Evolutionary conservation across 192 early-diverging fungal genomes (phyloP).

Genomic region (Podila minutissima): DNA sequence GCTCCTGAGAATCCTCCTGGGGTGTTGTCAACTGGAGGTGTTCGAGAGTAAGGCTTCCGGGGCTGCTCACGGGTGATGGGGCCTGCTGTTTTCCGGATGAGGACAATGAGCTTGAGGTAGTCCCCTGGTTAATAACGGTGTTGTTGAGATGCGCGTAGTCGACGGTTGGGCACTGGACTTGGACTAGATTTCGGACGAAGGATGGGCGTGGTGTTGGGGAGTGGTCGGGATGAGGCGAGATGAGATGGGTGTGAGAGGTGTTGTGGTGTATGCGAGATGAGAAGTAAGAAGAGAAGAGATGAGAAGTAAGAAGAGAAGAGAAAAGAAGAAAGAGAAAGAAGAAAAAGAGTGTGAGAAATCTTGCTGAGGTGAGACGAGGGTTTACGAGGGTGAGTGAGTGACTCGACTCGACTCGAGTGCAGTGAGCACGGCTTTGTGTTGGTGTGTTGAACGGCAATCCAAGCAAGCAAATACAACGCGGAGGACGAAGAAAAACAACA

Average conservation of each 20-base stretch:
- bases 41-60: conserved; percentile 12
- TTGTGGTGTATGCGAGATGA: not conserved
- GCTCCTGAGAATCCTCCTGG: conserved; percentile 10
- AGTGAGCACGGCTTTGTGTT: too few relatives aligned
- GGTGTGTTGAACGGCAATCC: too few relatives aligned
- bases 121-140: too few relatives aligned
- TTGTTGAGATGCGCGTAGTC: conserved; percentile 16
- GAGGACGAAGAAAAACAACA: not conserved
- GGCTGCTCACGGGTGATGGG: not conserved
- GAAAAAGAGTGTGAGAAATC: not conserved
- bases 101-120: too few relatives aligned
- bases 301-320: too few relatives aligned
- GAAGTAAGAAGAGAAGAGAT: not conserved
- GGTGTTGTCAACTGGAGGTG: conserved; percentile 16
- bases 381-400: too few relatives aligned
- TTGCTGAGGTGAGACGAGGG: too few relatives aligned
- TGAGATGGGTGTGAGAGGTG: not conserved
- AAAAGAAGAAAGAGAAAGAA: not conserved
- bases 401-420: too few relatives aligned
- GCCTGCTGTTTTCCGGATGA: not conserved
- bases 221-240: not conserved
- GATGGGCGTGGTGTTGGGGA: too few relatives aligned
- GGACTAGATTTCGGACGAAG: too few relatives aligned
- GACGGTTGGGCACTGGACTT: not conserved
- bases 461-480: not conserved